A percentile compares a stretch with the other conserved stretches of the same genome.
Conservation (phyloP, 768 basidiomycete genomes). For the Multifurca ochricompacta region DNA sequence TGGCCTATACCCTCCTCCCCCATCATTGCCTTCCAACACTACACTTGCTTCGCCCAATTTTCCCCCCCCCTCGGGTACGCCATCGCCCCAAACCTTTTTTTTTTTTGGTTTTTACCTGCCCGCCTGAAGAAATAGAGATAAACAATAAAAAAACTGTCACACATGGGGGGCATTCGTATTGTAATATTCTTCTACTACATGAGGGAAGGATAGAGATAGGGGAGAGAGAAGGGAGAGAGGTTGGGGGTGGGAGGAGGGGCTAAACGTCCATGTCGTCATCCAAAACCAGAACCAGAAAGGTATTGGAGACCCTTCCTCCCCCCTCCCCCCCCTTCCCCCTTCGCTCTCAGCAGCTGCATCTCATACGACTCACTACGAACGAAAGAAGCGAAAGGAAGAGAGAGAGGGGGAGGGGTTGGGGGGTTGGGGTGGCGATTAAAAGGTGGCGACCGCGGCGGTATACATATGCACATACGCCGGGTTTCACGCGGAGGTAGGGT, state of each 20-base stretch:
- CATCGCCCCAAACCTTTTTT: background rate
- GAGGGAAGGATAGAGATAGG: background rate
- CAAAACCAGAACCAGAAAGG: background rate
- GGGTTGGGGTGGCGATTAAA: background rate
- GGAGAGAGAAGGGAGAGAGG: too few relatives aligned
- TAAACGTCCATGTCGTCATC: constrained; percentile 1
- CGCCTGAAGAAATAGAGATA: background rate
- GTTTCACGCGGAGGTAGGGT: background rate
- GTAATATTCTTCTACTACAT: background rate
- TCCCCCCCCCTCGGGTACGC: too few relatives aligned
- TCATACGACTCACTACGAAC: background rate
- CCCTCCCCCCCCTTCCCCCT: background rate
- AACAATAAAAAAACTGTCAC: background rate
- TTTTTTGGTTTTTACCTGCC: background rate
- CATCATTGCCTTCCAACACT: too few relatives aligned
- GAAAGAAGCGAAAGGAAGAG: too few relatives aligned
- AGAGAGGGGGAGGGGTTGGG: too few relatives aligned
- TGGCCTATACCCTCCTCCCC: too few relatives aligned
- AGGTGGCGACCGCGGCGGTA: background rate
- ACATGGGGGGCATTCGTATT: background rate
- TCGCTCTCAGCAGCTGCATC: background rate
- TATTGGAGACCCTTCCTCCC: too few relatives aligned
- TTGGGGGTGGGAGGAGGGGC: too few relatives aligned
- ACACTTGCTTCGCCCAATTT: too few relatives aligned
- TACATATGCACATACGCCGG: background rate